Evolutionary conservation across 257 asterid species (phyloP), one percentile per base, ranked within the genome.

Genomic region (Nicotiana otophora): DNA sequence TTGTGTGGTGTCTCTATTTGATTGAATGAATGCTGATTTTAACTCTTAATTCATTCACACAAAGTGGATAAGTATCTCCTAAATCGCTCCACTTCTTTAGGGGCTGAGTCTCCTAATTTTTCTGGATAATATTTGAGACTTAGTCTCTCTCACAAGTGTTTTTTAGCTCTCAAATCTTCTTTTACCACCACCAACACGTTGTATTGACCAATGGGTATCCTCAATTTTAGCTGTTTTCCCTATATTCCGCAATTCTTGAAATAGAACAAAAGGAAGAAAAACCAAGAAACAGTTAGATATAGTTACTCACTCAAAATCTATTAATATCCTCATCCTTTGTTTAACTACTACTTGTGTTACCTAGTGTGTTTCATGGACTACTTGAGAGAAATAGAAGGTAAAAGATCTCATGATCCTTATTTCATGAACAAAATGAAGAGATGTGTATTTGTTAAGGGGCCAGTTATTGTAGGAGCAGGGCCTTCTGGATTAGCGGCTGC

Each of bases 401-500:
- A 94, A 81, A 30, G 88, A 0, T 84, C 85, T 0, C 87, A 91
- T 75, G 98, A 93, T 84, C 96, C 91, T 1, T 89, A 80, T 84
- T 46, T 14, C 85, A 85, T 58, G 31, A 62, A n/a, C 39, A 60
- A 75, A 11, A 14, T 16, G 20, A 51, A 63, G 5, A 79, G 88
- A 30, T 76, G 88, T 78, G 82, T 91, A 1, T 84, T 84, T 63
- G 89, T 93, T 0, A 92, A 92, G 10, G 93, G 92, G 2, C 94
- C 98, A 1, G 84, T 95, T 1, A 93, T 95, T 54, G 92, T 95
- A 12, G 98, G 98, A 0, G 98, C 97, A 0, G 98, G 98, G 6
- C 98, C 98, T 0, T 92, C 97, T 28, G 98, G 98, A 1, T 87
- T 95, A 11, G 99, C 99, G 0, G 94, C 87, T 7, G 95, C 98